phyloP scores from a whole-genome alignment of 768 basidiomycete species.

The Termitomyces sp. region DNA sequence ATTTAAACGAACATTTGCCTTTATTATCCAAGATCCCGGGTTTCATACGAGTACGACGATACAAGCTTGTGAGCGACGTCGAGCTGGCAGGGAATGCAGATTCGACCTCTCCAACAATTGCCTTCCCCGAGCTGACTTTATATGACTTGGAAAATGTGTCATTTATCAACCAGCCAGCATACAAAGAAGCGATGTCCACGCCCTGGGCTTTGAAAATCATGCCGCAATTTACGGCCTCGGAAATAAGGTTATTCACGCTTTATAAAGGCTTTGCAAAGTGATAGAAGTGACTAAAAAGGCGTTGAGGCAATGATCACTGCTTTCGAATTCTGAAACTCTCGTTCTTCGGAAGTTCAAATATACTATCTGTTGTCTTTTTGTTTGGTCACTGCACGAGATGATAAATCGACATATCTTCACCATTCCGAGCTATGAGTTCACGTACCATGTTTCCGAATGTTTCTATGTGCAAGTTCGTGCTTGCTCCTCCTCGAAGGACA shows the following conservation, averaged over 20 bases:
- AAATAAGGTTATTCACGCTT: slow-evolving; percentile 8
- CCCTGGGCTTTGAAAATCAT: too few species aligned
- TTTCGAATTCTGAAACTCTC: neutral
- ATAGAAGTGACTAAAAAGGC: neutral
- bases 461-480: slow-evolving; percentile 40
- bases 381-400: neutral
- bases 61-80: slow-evolving; percentile 13
- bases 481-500: slow-evolving; percentile 39
- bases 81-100: slow-evolving; percentile 12
- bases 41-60: slow-evolving; percentile 24
- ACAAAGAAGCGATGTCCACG: slow-evolving; percentile 5
- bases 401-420: neutral
- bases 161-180: slow-evolving; percentile 1
- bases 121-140: slow-evolving; percentile 6
- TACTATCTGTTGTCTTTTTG: neutral
- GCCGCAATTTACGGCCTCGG: too few species aligned
- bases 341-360: neutral
- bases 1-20: slow-evolving; percentile 23
- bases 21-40: slow-evolving; percentile 22
- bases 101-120: neutral
- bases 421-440: neutral
- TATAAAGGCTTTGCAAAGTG: slow-evolving; percentile 9
- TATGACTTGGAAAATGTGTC: slow-evolving; percentile 12
- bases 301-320: neutral
- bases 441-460: slow-evolving; percentile 29